Base-by-base conservation (phyloP, 2,329 filamentous ascomycete genomes). In the Lithohypha guttulata region DNA sequence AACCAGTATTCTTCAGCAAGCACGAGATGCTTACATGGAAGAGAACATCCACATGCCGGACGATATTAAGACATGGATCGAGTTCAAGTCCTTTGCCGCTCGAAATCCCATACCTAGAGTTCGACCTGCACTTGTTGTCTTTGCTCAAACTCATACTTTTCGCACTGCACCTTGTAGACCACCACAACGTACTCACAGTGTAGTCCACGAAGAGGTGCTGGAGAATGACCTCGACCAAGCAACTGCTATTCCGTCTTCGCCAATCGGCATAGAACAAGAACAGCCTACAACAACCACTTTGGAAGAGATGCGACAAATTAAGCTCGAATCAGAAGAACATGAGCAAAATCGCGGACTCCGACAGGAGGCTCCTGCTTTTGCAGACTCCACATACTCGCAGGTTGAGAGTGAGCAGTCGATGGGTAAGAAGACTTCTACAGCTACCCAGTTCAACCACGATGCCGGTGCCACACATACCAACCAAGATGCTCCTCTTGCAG, bases 111-210 rank as follows among this genome's bases (percentile, higher is more conserved):
- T 22, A 21, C n/a, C 35, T 10, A 8, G 18, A 11, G 21, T 39
- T 14, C 9, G 26, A 3, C 35, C 35, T 3, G 10, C 30, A 14
- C 26, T 39, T 7, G 14, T 13, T 18, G 13, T 15, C n/a, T 9
- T 21, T 28, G 35, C 18, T 20, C 35, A 39, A 23, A 27, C 35
- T 21, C 35, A 39, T 23, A 27, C 26, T 15, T 39, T 39, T 13
- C 17, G 26, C 17, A 8, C 34, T 10, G 27, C 27, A 13, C 25
- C 35, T 23, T 17, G 21, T 15, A 6, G 6, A 22, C 31, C 31
- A 21, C 15, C 14, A 18, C 30, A 10, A 22, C 9, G 11, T 6
- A 11, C 20, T 18, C 21, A 19, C 6, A 13, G 15, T 14, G 3
- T 28, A 14, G 14, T 19, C 2, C 15, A 21, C 3, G 5, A 4